Base-by-base conservation (phyloP, 108 stramenopile genomes). In the Cyclotella baltica region DNA sequence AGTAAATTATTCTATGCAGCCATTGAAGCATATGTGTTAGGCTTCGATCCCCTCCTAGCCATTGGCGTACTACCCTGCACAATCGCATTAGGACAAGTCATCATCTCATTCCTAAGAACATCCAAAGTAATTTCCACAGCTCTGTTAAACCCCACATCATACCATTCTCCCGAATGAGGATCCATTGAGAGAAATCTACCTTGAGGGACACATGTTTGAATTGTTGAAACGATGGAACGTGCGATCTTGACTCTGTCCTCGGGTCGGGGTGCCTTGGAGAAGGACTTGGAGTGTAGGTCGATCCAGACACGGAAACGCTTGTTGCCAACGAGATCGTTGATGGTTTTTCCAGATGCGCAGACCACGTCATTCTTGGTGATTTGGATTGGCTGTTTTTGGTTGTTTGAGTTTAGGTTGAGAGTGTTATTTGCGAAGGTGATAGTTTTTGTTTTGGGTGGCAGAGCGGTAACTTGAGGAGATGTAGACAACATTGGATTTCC, bases 251-350 rank as follows among this genome's bases (percentile, higher is more conserved):
- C 4, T 68, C 62, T 38, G 18, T 78, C 59, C 25, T 57, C 62
- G 1, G 52, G 48, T 16, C 31, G 35, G 22, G 62, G 35, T 16
- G 76, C 76, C 55, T 75, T 76, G 53, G 76, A 75, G 47, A 78
- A 83, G 20, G 71, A 16, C 31, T 40, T 50, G n/a, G 9, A 51
- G 35, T 78, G 70, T 3, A 78, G 16, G 34, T 78, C 63, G 61
- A 83, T 72, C 81, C 76, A 83, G 0, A 83, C 81, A 31, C 72
- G 61, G 63, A 66, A 83, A 11, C 81, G 81, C 52, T 67, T 36
- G 47, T 83, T 83, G 16, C 81, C 81, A 18, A 83, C 72, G 5
- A 83, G 77, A 4, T 68, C 73, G 4, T 51, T 50, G 15, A 77
- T 83, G 10, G 63, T 74, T 71, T 73, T 74, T 10, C 81, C 77